These are phyloP conservation scores for Flaveria brownii DNA, from an alignment of 129 eudicot genomes.

Conservation along the genomic window DNA sequence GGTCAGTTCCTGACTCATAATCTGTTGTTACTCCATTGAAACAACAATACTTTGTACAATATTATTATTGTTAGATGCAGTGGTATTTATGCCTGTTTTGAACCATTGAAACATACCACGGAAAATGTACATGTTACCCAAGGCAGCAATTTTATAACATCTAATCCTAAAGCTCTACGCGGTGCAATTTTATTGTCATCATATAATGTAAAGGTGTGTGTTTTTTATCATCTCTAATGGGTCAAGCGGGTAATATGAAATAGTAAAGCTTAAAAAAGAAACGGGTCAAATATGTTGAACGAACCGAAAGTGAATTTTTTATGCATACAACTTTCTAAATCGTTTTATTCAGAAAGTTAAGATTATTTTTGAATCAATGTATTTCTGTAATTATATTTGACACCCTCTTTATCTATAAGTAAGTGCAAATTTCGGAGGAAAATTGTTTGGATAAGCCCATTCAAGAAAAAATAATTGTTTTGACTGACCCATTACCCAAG, in stretches of 20 bases:
- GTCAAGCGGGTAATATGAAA: neutral
- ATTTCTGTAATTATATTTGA: neutral
- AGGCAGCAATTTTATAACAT: neutral
- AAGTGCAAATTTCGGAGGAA: neutral
- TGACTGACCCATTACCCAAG: neutral
- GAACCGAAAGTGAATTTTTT: neutral
- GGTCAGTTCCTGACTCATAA: conserved; percentile 48
- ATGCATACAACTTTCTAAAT: neutral
- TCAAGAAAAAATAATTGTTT: neutral
- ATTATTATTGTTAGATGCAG: conserved; percentile 1
- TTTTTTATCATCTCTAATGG: neutral
- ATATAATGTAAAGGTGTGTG: neutral
- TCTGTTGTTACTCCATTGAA: neutral
- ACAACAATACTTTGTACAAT: neutral
- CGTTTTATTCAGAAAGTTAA: neutral
- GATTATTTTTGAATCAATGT: neutral
- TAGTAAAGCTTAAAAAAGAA: neutral
- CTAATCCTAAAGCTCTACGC: neutral
- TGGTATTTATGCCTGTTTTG: neutral
- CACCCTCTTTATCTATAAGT: neutral
- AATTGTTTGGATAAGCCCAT: neutral
- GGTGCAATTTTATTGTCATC: conserved; percentile 17
- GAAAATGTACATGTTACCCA: neutral
- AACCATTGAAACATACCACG: conserved; percentile 7
- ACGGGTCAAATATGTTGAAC: neutral